Conservation (phyloP, 2,329 filamentous ascomycete species). For the Trichoderma sp. region DNA sequence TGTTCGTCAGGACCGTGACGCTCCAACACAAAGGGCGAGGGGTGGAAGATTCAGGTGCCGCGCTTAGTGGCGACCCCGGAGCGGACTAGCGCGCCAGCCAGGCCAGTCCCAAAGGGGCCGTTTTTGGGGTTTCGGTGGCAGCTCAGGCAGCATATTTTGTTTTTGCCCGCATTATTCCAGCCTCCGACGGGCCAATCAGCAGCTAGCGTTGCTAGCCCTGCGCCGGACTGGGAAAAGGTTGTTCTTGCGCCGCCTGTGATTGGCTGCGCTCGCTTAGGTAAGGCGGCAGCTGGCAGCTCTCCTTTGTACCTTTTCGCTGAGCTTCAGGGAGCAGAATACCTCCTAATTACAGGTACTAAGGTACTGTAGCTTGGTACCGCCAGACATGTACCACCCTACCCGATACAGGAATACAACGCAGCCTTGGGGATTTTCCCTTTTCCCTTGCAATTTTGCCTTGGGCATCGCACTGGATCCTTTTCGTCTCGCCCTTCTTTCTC, state of each 20-base stretch:
- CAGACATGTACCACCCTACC: too few species aligned
- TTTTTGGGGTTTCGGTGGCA: background rate
- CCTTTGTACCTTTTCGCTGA: background rate
- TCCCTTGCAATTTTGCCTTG: background rate
- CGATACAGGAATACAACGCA: background rate
- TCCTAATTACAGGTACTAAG: too few species aligned
- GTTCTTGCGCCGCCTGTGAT: background rate
- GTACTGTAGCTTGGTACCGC: too few species aligned
- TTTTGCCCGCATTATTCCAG: slow-evolving; percentile 11
- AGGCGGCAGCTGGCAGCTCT: background rate
- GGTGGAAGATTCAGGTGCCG: slow-evolving; percentile 19
- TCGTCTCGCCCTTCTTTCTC: slow-evolving; percentile 15
- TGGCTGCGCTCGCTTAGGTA: background rate
- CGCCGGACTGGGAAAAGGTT: slow-evolving; percentile 6
- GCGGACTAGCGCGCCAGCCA: background rate
- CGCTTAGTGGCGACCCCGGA: slow-evolving; percentile 9
- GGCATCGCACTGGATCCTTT: background rate
- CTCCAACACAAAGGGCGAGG: slow-evolving; percentile 22
- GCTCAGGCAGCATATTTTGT: background rate
- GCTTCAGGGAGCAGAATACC: background rate
- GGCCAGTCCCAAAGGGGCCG: slow-evolving; percentile 1
- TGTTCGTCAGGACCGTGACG: slow-evolving; percentile 26
- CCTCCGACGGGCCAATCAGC: slow-evolving; percentile 17
- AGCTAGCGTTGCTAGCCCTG: slow-evolving; percentile 13
- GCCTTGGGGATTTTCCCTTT: background rate